Conservation (phyloP, 441 rosid genomes). For the Brassica balearica region DNA sequence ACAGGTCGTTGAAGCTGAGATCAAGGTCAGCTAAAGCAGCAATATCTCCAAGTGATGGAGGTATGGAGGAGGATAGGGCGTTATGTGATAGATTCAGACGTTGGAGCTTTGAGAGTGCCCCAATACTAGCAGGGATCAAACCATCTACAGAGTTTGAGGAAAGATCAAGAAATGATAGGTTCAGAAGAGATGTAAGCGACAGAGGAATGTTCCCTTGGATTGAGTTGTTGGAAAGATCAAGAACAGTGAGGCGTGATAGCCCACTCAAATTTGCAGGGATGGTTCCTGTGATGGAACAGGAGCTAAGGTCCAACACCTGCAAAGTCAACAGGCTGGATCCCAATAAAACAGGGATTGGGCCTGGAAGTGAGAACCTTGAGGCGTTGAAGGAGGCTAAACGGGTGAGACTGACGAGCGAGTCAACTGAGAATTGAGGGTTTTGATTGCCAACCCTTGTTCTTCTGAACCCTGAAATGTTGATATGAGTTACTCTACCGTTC, state of each 20-base stretch:
- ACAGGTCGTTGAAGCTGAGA: conserved; percentile 59
- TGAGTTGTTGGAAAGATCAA: conserved; percentile 60
- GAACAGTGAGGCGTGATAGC: conserved; percentile 45
- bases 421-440: conserved; percentile 58
- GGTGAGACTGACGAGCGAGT: conserved; percentile 58
- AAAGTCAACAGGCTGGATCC: conserved; percentile 51
- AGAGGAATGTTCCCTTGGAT: conserved; percentile 55
- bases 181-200: conserved; percentile 47
- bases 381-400: conserved; percentile 60
- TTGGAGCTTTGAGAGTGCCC: conserved; percentile 47
- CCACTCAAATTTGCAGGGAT: conserved; percentile 47
- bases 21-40: conserved; percentile 57
- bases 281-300: conserved; percentile 57
- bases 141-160: conserved; percentile 58
- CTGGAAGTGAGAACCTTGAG: conserved; percentile 62
- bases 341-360: conserved; percentile 61
- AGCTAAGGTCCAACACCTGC: conserved; percentile 63
- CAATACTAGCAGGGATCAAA: conserved; percentile 48
- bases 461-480: conserved; percentile 59
- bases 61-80: conserved; percentile 52
- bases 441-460: conserved; percentile 57
- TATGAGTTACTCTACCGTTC: conserved; percentile 50
- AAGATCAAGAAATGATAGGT: conserved; percentile 50
- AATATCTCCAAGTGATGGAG: conserved; percentile 55
- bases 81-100: conserved; percentile 61